Evolutionary conservation across 1,284 basidiomycete species (phyloP).

Genomic region (Melampsora larici-populina): DNA sequence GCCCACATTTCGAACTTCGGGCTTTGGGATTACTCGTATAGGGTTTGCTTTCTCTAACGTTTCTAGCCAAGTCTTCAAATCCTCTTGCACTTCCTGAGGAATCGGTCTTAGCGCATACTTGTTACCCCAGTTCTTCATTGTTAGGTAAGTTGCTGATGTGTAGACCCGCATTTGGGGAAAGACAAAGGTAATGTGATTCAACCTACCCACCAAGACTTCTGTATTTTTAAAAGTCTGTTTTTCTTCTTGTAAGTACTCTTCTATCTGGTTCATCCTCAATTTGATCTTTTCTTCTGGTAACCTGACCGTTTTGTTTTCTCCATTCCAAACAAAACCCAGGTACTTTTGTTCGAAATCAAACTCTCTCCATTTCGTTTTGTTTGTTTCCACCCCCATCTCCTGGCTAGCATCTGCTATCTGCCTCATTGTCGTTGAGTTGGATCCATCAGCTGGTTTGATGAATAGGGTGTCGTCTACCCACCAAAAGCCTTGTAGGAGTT

Average conservation of each 20-base stretch:
- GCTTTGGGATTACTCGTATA: too few relatives aligned
- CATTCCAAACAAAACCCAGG: conserved; percentile 3
- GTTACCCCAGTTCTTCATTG: too few relatives aligned
- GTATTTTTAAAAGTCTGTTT: neutral
- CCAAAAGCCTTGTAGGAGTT: neutral
- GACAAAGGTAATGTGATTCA: too few relatives aligned
- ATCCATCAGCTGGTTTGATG: neutral
- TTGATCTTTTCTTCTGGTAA: neutral
- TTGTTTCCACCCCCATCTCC: neutral
- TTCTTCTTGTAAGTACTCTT: neutral
- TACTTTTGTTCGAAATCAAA: neutral
- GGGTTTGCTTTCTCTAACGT: too few relatives aligned
- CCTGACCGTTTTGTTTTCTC: too few relatives aligned
- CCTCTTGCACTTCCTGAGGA: too few relatives aligned
- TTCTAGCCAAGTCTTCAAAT: too few relatives aligned
- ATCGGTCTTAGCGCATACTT: too few relatives aligned
- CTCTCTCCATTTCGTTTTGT: neutral
- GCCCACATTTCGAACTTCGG: too few relatives aligned
- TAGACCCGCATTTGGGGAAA: too few relatives aligned
- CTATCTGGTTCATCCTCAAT: neutral
- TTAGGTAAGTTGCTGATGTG: too few relatives aligned
- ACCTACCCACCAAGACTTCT: too few relatives aligned
- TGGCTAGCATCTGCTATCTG: neutral
- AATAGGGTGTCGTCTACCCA: conserved; percentile 19
- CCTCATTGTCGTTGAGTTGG: neutral